A percentile compares a stretch with the other conserved stretches of the same genome.
Evolutionary conservation across 768 basidiomycete species (phyloP).

Genomic region (Boletus subparvulus): DNA sequence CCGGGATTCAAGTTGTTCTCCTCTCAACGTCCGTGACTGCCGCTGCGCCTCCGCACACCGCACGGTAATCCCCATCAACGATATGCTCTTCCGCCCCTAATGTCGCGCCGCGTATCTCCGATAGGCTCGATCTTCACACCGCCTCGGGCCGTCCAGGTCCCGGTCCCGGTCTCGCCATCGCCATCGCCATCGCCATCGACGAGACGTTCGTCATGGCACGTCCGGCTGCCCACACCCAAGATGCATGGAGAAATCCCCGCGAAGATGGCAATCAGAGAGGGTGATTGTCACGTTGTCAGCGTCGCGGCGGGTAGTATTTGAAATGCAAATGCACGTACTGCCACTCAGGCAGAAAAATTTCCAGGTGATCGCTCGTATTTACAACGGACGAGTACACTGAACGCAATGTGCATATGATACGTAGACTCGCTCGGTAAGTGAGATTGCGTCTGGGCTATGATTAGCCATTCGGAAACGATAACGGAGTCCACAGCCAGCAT

Average conservation of each 20-base stretch:
- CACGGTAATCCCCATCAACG: not conserved
- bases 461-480: not conserved
- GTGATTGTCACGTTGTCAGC: conserved; percentile 37
- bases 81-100: not conserved
- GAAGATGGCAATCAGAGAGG: conserved; percentile 54
- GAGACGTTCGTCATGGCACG: conserved; percentile 49
- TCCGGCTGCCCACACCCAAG: conserved; percentile 12
- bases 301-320: not conserved
- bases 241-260: conserved; percentile 36
- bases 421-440: not conserved
- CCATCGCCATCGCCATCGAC: conserved; percentile 27
- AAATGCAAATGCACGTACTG: not conserved
- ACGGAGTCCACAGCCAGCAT: not conserved
- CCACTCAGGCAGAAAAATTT: not conserved
- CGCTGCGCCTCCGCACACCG: not conserved
- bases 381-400: not conserved
- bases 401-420: not conserved
- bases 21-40: not conserved
- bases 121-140: not conserved
- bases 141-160: conserved; percentile 37
- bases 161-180: conserved; percentile 59
- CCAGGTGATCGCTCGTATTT: not conserved
- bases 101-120: not conserved
- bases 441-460: not conserved
- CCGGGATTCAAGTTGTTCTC: not conserved